Evolutionary conservation across 106 monocot species (phyloP), one percentile per base, ranked within the genome.

Genomic region (Dendrobium chrysotoxum): DNA sequence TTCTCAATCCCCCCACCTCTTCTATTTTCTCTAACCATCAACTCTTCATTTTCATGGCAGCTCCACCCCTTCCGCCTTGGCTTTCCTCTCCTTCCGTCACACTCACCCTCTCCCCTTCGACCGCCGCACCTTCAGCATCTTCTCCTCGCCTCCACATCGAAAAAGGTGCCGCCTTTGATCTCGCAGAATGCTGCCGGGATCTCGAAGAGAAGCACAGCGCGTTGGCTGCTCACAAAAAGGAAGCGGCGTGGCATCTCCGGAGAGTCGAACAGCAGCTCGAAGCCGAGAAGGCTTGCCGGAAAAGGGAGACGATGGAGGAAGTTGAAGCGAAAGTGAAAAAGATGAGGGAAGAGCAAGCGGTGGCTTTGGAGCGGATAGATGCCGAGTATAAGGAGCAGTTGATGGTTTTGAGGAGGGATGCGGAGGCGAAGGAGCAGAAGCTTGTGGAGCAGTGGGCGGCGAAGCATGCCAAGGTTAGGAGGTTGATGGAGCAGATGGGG

Each of bases 391-490:
- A 83, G 58, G 96, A 96, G 64, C 91, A 93, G 86, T 68, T 93
- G 1, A 42, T 44, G 20, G 81, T 74, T 0, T 67, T 96, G 20
- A 80, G 92, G 70, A 88, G 87, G 77, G 96, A 96, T 25, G 96
- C 90, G 0, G 90, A 93, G 61, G 83, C 73, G 0, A 96, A 96
- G 85, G 96, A 96, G 81, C 88, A 87, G 84, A 93, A 92, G 86
- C 85, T 93, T 23, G 90, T 84, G 6, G 96, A 96, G 81, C 96
- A 96, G 82, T 96, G 93, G 92, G 93, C 88, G 3, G 84, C 88
- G 4, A 93, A 89, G 83, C 91, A 96, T 78, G 53, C 67, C 3
- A 85, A 80, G 54, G 77, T 96, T 11, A 74, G 81, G 42, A 83
- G 83, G 74, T 86, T 90, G 75, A 79, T 96, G 10, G 88, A 96